phyloP scores from a whole-genome alignment of 257 asterid species.

The Cynanchum wilfordii region DNA sequence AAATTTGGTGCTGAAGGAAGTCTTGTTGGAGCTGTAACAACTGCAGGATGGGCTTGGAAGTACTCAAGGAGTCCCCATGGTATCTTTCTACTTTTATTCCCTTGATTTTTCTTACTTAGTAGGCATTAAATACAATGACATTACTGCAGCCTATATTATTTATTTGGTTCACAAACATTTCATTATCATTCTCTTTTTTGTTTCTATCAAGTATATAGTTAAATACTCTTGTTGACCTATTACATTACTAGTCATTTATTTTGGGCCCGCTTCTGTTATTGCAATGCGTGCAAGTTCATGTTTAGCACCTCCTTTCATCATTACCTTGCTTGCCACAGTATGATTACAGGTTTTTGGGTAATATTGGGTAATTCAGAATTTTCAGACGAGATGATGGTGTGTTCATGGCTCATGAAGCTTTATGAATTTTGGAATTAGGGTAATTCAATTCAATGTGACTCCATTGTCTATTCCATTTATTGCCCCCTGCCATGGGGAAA shows the following conservation, averaged over 20 bases:
- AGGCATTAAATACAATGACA: neutral
- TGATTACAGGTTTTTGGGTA: neutral
- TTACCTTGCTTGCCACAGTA: neutral
- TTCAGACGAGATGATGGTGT: neutral
- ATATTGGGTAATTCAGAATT: neutral
- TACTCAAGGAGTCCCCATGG: conserved; percentile 93
- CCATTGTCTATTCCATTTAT: neutral
- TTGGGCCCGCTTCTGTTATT: neutral
- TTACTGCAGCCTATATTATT: neutral
- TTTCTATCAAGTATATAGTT: neutral
- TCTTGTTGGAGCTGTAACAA: conserved; percentile 62
- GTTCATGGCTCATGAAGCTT: neutral
- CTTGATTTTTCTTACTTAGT: neutral
- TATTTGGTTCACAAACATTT: neutral
- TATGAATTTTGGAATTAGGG: neutral
- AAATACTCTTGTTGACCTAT: neutral
- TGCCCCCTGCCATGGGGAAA: neutral
- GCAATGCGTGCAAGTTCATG: neutral
- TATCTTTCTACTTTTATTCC: conserved; percentile 21
- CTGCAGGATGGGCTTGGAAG: conserved; percentile 70
- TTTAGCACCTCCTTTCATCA: neutral
- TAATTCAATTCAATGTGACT: neutral
- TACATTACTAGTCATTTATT: neutral
- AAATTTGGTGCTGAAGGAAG: conserved; percentile 67
- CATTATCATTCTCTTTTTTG: neutral